Evolutionary conservation across 257 asterid genomes (phyloP), one percentile per base, ranked within the genome.

Genomic region (Solanum peruvianum): DNA sequence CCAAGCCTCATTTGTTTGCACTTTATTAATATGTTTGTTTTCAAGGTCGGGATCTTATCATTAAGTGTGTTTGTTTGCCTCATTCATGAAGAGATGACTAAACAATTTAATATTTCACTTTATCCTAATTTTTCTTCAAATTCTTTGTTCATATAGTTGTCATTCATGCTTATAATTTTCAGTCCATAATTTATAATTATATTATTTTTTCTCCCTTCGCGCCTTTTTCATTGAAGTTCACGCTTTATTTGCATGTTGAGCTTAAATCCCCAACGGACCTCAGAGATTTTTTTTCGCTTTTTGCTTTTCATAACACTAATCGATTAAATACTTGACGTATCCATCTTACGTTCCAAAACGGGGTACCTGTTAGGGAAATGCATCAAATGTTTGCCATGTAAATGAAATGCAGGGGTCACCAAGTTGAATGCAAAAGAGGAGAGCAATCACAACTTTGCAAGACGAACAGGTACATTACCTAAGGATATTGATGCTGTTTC

Each of bases 401-500:
- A 78, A 45, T 16, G 42, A 15, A 45, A 5, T 31, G 27, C 16
- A 9, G 66, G 27, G 42, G 60, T 78, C 42, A 27, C 84, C 66
- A 47, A 78, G 42, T 78, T 47, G 66, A 78, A 47, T 5, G 16
- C 66, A 80, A 56, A 80, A 45, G 85, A 49, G 44, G 60, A 80
- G 64, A 47, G 23, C 18, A 80, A 47, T 80, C 41, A 49, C 85
- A 29, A 27, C 41, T 27, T 80, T 80, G 44, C 67, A 80, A 80
- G 44, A n/a, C 49, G 18, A 80, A 45, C 10, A 10, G 35, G 44
- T 18, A 5, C 25, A 80, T 87, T 94, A 95, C 99, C 99, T 89
- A 88, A 93, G 86, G 98, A 95, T 86, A 97, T 93, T 12, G 91
- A 88, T 86, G 97, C 95, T 44, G 90, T 87, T 91, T 94, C 99